These are phyloP conservation scores for Nemania sp. DNA, from an alignment of 2,329 filamentous ascomycete genomes.

Conservation along the genomic window DNA sequence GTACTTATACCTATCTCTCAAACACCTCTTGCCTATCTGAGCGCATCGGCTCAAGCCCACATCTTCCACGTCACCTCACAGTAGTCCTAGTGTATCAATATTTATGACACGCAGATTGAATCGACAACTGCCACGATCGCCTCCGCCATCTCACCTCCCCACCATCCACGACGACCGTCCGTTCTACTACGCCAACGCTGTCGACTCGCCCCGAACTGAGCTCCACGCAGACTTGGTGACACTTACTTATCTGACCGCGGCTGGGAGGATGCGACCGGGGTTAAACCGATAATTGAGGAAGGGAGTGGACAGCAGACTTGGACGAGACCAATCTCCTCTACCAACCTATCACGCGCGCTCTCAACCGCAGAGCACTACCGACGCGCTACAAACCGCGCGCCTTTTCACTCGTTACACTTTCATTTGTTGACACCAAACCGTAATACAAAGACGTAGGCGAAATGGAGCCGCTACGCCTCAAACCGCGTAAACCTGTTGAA, in stretches of 20 bases:
- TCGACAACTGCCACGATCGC: slow-evolving; percentile 16
- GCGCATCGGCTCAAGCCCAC: slow-evolving; percentile 21
- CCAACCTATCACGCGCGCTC: slow-evolving; percentile 1
- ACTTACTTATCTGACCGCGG: slow-evolving; percentile 3
- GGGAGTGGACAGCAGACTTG: slow-evolving; percentile 23
- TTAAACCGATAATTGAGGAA: slow-evolving; percentile 27
- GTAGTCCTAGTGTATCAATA: neutral
- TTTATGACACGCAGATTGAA: slow-evolving; percentile 24
- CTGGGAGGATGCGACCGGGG: slow-evolving; percentile 29
- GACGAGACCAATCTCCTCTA: neutral
- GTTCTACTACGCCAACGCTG: neutral
- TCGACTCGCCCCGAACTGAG: slow-evolving; percentile 1
- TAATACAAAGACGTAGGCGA: slow-evolving; percentile 31
- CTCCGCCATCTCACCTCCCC: slow-evolving; percentile 1
- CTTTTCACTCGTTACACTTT: slow-evolving; percentile 13
- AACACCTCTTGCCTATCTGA: neutral
- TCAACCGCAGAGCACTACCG: neutral
- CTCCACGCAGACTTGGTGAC: slow-evolving; percentile 11
- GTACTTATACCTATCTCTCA: neutral
- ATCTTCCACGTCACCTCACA: slow-evolving; percentile 24
- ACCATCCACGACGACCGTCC: neutral
- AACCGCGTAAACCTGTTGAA: slow-evolving; percentile 58
- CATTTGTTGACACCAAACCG: slow-evolving; percentile 6
- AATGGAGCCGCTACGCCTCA: slow-evolving; percentile 62
- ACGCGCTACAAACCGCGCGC: slow-evolving; percentile 10